Conservation (phyloP, 306 rosid species). For the Ochetophila trinervis region DNA sequence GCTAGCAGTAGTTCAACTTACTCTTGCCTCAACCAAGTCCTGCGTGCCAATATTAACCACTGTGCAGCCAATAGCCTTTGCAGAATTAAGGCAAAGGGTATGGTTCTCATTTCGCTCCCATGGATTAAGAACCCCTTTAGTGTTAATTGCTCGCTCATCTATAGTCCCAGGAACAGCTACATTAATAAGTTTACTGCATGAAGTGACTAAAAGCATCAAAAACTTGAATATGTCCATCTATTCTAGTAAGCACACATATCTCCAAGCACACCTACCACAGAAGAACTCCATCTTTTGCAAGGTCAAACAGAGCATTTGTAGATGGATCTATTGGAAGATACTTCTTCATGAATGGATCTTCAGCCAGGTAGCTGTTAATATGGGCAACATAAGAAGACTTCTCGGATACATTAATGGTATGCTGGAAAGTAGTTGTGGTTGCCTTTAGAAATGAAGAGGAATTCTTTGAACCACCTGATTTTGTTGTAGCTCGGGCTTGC, state of each 20-base stretch:
- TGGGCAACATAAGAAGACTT: slow-evolving; percentile 92
- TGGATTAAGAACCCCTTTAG: slow-evolving; percentile 83
- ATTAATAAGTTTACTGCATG: slow-evolving; percentile 89
- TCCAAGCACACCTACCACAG: slow-evolving; percentile 65
- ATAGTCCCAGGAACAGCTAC: slow-evolving; percentile 98
- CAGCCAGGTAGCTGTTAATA: slow-evolving; percentile 74
- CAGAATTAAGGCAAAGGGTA: slow-evolving; percentile 95
- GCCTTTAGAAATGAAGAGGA: slow-evolving; percentile 88
- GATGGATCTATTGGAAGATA: slow-evolving; percentile 85
- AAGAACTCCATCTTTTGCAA: slow-evolving; percentile 90
- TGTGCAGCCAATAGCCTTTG: slow-evolving; percentile 99
- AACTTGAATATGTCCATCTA: slow-evolving; percentile 4
- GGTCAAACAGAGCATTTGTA: slow-evolving; percentile 78
- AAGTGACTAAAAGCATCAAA: slow-evolving; percentile 35
- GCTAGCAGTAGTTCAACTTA: slow-evolving; percentile 39
- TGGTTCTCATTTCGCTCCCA: slow-evolving; percentile 99
- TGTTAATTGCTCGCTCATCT: slow-evolving; percentile 97
- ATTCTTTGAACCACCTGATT: slow-evolving; percentile 62
- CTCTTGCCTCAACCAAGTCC: slow-evolving; percentile 90
- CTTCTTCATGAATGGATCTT: slow-evolving; percentile 74
- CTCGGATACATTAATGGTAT: slow-evolving; percentile 89
- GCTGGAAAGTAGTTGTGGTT: slow-evolving; percentile 84
- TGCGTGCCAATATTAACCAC: slow-evolving; percentile 98
- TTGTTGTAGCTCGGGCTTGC: slow-evolving; percentile 52
- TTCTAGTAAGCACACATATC: slow-evolving; percentile 1